These are phyloP conservation scores for Fusarium multiceps DNA, from an alignment of 2,329 filamentous ascomycete genomes.

Conservation along the genomic window DNA sequence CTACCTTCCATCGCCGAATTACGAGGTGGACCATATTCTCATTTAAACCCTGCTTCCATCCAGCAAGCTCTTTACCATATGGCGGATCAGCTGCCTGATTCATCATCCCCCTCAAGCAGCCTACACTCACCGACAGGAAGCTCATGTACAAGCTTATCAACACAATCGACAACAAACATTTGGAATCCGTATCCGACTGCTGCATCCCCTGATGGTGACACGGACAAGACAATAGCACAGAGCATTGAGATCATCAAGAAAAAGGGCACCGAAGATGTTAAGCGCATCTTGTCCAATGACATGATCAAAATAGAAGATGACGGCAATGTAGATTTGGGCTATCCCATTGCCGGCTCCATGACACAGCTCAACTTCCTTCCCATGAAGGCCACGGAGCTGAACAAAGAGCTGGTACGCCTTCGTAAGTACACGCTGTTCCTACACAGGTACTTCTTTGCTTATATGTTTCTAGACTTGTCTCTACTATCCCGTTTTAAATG, in stretches of 20 bases:
- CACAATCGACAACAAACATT: conserved; percentile 12
- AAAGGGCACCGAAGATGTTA: conserved; percentile 46
- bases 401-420: conserved; percentile 60
- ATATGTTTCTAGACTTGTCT: conserved; percentile 55
- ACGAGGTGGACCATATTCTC: conserved; percentile 49
- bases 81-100: conserved; percentile 37
- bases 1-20: conserved; percentile 37
- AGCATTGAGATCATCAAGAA: conserved; percentile 48
- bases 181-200: conserved; percentile 43
- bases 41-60: conserved; percentile 51
- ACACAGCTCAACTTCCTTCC: conserved; percentile 56
- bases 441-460: not conserved
- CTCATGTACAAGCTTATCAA: not conserved
- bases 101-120: not conserved
- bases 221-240: conserved; percentile 46
- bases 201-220: conserved; percentile 43
- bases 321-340: conserved; percentile 30
- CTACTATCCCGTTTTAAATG: conserved; percentile 63
- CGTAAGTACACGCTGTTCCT: conserved; percentile 51
- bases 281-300: conserved; percentile 47
- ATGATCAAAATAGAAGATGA: conserved; percentile 11
- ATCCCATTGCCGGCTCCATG: conserved; percentile 44
- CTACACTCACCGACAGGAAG: conserved; percentile 6
- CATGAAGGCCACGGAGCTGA: conserved; percentile 55
- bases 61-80: conserved; percentile 51